Percentiles rank a stretch among this genome's conserved stretches.
phyloP scores from a whole-genome alignment of 2,329 filamentous ascomycete genomes.

The Neurospora sp. region DNA sequence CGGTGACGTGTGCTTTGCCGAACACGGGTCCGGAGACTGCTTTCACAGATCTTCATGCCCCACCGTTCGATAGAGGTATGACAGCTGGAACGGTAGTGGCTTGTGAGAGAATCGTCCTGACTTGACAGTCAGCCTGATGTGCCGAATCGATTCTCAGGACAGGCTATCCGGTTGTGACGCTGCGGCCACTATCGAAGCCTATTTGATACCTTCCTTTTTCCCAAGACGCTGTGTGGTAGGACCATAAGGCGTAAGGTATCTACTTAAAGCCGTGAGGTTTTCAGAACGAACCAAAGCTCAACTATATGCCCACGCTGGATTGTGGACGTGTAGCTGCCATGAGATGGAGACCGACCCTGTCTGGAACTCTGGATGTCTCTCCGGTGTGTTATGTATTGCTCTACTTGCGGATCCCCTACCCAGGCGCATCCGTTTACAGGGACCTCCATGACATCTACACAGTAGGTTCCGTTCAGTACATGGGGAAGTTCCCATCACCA shows the following conservation, averaged over 20 bases:
- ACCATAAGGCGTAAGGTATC: not conserved
- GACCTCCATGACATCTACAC: not conserved
- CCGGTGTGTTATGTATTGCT: not conserved
- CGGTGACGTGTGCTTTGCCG: not conserved
- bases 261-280: not conserved
- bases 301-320: not conserved
- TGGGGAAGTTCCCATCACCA: not conserved
- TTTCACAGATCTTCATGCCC: not conserved
- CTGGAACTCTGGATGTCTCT: not conserved
- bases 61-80: not conserved
- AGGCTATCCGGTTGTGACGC: not conserved
- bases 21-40: not conserved
- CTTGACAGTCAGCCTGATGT: not conserved
- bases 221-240: not conserved
- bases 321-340: not conserved
- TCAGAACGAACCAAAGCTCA: not conserved
- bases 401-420: not conserved
- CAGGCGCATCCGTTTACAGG: not conserved
- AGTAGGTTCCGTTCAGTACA: not conserved
- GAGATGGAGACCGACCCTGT: not conserved
- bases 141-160: not conserved
- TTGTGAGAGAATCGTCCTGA: not conserved
- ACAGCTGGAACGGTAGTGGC: not conserved
- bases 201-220: not conserved
- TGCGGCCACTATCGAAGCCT: not conserved